Conservation (phyloP, 1,284 basidiomycete species). For the Naganishia sp. region DNA sequence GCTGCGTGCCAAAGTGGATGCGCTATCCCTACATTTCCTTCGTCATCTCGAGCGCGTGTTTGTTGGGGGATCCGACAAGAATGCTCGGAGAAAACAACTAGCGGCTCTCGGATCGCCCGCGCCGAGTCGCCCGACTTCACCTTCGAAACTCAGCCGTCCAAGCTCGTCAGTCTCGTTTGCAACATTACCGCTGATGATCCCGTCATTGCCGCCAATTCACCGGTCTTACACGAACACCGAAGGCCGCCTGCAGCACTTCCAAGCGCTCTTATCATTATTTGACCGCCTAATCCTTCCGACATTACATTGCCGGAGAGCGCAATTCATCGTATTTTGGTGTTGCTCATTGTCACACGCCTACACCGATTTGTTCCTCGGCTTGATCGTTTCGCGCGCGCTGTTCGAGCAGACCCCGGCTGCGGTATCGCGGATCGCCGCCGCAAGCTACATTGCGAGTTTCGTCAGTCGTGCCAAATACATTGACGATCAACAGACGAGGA, state of each 20-base stretch:
- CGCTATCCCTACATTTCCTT: slow-evolving; percentile 79
- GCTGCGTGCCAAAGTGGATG: slow-evolving; percentile 85
- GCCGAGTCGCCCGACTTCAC: slow-evolving; percentile 17
- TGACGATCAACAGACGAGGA: slow-evolving; percentile 70
- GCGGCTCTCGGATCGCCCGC: slow-evolving; percentile 19
- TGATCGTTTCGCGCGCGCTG: slow-evolving; percentile 84
- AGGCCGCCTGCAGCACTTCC: slow-evolving; percentile 65
- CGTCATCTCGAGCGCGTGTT: slow-evolving; percentile 62
- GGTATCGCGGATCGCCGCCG: slow-evolving; percentile 81
- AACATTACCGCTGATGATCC: slow-evolving; percentile 13
- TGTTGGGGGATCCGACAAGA: slow-evolving; percentile 24
- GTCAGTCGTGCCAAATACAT: slow-evolving; percentile 89
- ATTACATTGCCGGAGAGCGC: slow-evolving; percentile 94
- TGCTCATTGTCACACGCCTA: slow-evolving; percentile 86
- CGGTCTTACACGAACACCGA: slow-evolving; percentile 36
- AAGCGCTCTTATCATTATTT: slow-evolving; percentile 86
- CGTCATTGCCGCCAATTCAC: slow-evolving; percentile 42
- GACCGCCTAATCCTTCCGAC: slow-evolving; percentile 90
- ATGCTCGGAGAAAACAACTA: slow-evolving; percentile 10
- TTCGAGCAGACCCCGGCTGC: slow-evolving; percentile 65
- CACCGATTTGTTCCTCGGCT: slow-evolving; percentile 88
- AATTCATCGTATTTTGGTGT: slow-evolving; percentile 96
- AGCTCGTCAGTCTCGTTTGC: slow-evolving; percentile 16
- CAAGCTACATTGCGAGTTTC: slow-evolving; percentile 88
- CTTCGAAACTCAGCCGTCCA: not conserved